These are phyloP conservation scores for Protostelium mycophagum DNA, from an alignment of 78 protist species.

Conservation along the genomic window DNA sequence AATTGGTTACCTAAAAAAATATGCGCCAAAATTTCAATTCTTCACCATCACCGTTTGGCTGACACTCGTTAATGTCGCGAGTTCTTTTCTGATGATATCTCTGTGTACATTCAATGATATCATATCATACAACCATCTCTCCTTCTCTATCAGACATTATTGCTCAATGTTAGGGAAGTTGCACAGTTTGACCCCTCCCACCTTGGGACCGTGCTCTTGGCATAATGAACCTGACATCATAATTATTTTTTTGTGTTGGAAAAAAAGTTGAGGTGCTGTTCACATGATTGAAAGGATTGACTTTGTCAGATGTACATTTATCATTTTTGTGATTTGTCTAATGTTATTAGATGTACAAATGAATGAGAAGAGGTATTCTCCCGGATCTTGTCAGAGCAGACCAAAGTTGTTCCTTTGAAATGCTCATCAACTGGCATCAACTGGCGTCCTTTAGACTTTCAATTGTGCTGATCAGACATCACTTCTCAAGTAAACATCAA, in stretches of 20 bases:
- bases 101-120: conserved; percentile 5
- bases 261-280: neutral
- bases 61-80: conserved; percentile 36
- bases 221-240: neutral
- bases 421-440: neutral
- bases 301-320: neutral
- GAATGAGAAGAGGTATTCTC: conserved; percentile 83
- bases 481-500: neutral
- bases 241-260: neutral
- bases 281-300: neutral
- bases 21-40: neutral
- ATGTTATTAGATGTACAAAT: conserved; percentile 90
- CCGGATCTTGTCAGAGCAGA: conserved; percentile 68
- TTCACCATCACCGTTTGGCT: conserved; percentile 19
- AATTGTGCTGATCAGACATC: neutral
- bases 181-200: neutral
- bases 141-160: conserved; percentile 13
- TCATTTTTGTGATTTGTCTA: conserved; percentile 66
- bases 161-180: conserved; percentile 43
- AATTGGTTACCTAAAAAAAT: conserved; percentile 78
- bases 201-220: conserved; percentile 6
- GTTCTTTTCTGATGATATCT: conserved; percentile 2
- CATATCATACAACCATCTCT: conserved; percentile 21
- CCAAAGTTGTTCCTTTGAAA: conserved; percentile 8
- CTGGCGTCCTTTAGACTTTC: neutral